A percentile compares a stretch with the other conserved stretches of the same genome.
Conservation (phyloP, 1,284 basidiomycete species). For the Fomitiporia mediterranea region DNA sequence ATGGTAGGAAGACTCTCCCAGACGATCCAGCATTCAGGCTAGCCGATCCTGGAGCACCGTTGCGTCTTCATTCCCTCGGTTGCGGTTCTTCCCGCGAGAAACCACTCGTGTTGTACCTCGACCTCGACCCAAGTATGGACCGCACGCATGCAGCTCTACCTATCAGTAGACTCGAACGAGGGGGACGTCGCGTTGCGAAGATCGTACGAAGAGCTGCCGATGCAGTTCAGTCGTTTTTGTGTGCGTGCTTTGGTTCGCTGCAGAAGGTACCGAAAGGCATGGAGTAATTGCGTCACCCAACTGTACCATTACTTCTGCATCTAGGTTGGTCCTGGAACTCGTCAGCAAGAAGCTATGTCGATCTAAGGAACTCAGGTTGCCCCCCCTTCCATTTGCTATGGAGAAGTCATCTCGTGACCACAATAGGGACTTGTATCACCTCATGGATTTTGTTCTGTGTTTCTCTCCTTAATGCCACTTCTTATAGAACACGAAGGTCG, state of each 20-base stretch:
- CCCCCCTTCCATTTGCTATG: too few species aligned
- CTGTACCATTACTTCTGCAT: too few species aligned
- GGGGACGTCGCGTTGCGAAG: conserved; percentile 7
- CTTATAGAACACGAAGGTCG: too few species aligned
- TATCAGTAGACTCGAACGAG: conserved; percentile 5
- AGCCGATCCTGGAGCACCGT: neutral
- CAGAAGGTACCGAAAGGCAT: conserved; percentile 17
- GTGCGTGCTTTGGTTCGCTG: conserved; percentile 6
- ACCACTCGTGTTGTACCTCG: conserved; percentile 11
- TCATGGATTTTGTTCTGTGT: too few species aligned
- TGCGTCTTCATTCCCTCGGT: conserved; percentile 1
- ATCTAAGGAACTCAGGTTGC: too few species aligned
- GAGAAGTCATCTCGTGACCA: too few species aligned
- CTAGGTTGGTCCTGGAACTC: too few species aligned
- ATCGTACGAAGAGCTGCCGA: neutral
- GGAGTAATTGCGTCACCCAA: too few species aligned
- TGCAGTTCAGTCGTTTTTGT: conserved; percentile 2
- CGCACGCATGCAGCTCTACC: conserved; percentile 7
- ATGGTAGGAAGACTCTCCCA: conserved; percentile 1
- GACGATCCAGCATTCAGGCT: conserved; percentile 8
- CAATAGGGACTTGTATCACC: too few species aligned
- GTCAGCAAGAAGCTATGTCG: too few species aligned
- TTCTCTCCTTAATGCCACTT: too few species aligned
- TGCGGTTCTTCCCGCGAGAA: conserved; percentile 11
- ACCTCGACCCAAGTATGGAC: conserved; percentile 14